Evolutionary conservation across 768 basidiomycete genomes (phyloP).

Genomic region (Termitomyces sp.): DNA sequence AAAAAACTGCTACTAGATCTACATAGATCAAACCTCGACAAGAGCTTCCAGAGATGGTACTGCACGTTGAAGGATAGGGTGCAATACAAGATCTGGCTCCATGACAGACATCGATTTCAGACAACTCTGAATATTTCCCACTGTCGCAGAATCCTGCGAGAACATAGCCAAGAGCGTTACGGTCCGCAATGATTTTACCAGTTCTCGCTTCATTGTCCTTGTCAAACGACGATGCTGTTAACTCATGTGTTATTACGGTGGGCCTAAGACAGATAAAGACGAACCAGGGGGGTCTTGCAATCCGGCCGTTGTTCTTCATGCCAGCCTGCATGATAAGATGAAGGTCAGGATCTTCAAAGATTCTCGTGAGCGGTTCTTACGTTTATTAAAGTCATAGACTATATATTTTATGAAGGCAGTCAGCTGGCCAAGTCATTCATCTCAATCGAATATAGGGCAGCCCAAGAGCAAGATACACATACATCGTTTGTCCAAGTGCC

Average conservation of each 20-base stretch:
- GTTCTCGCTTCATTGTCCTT: conserved; percentile 72
- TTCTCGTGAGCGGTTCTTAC: conserved; percentile 28
- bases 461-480: conserved; percentile 20
- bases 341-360: neutral
- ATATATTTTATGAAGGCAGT: conserved; percentile 85
- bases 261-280: conserved; percentile 11
- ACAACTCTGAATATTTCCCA: conserved; percentile 73
- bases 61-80: conserved; percentile 78
- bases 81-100: conserved; percentile 84
- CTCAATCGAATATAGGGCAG: neutral
- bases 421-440: conserved; percentile 37
- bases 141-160: conserved; percentile 74
- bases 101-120: conserved; percentile 80
- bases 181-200: conserved; percentile 79
- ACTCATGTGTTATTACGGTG: neutral
- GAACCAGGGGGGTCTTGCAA: conserved; percentile 75
- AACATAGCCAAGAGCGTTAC: conserved; percentile 89
- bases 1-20: neutral
- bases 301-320: conserved; percentile 72
- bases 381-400: conserved; percentile 82
- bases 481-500: conserved; percentile 81
- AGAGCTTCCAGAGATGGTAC: conserved; percentile 85
- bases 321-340: conserved; percentile 49
- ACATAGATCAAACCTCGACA: conserved; percentile 58
- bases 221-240: conserved; percentile 72